Base-by-base conservation (phyloP, 139 green algal genomes). In the Chara braunii region DNA sequence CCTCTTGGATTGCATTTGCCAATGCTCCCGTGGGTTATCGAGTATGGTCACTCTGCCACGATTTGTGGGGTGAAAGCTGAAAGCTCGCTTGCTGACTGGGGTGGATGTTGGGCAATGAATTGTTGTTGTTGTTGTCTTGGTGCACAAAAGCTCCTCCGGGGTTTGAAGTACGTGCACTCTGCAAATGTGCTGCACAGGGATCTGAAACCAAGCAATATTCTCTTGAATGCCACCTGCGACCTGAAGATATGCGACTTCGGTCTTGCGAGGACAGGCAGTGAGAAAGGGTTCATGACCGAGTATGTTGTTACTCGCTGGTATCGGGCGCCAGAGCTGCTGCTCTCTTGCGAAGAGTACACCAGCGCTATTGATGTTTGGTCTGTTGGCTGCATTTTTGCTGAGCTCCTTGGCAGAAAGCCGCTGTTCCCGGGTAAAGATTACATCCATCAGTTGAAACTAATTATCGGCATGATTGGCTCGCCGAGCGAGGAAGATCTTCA, bases 291-390 rank as follows among this genome's bases (percentile, higher is more conserved):
- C 67, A 85, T 86, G 79, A 85, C 80, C 2, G 80, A 86, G 63
- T 86, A 86, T 53, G 80, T 86, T 22, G 80, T 86, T 22, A 86
- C 80, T 44, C 59, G 80, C 9, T 86, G 80, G 80, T 86, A 86
- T 63, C 73, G 80, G 23, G 80, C 80, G 9, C 80, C 80, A 12
- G 80, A 86, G 60, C 68, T 86, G 43, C 62, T 86, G 33, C 71
- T 86, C n/a, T 82, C 70, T 2, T 85, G 75, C 68, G 60, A 79
- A 2, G 74, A 85, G 43, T 86, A 84, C 68, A 81, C 79, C 2
- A 37, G 51, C 31, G 79, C 80, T 30, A 86, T 86, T 59, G 80
- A 86, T 52, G 53, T 86, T 11, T 86, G 80, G 80, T 77, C 44
- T 3, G 68, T 81, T 12, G 80, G 80, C 0, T 86, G 80, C 75